Base-by-base conservation (phyloP, 331 rosid genomes). In the Prunus yedoensis region DNA sequence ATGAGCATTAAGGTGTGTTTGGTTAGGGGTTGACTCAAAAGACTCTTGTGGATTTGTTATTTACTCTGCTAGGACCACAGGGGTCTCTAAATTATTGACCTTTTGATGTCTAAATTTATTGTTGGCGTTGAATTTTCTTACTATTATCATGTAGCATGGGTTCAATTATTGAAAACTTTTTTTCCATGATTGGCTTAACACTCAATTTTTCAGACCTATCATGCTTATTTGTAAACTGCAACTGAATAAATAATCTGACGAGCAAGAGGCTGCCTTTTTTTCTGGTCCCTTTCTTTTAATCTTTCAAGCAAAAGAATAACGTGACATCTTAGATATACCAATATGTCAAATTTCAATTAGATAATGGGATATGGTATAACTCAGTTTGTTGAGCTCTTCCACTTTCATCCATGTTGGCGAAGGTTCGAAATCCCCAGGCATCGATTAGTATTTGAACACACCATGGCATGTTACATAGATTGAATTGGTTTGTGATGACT, bases 11-110 rank as follows among this genome's bases (percentile, higher is more conserved):
- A 30, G 10, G 53, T 18, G 9, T 27, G 15, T 43, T 32, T 74
- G 49, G 77, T 60, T 73, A 60, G 70, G 28, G 46, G 60, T 60
- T 46, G 77, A 74, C 77, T 74, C 59, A 47, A 2, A 47, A 20
- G 50, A 28, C 70, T 23, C 14, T 28, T 41, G 68, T 43, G 68
- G 68, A 6, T 60, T 46, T 32, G 32, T 60, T 53, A 74, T 30
- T 72, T 61, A 74, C 70, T 60, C 70, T 27, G 21, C 64, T 35
- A 43, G 72, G 72, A 5, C 28, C 72, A 32, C 8, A 8, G 8
- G 4, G 20, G 30, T 18, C 41, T 64, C 78, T 63, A 15, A 21
- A 21, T 64, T 64, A 32, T 75, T 50, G 53, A 75, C 54, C 64
- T 21, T 64, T 75, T 50, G 65, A 51, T 15, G 64, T 13, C 72